These are phyloP conservation scores for Fomitopsis serialis DNA, from an alignment of 768 basidiomycete species.

Conservation along the genomic window DNA sequence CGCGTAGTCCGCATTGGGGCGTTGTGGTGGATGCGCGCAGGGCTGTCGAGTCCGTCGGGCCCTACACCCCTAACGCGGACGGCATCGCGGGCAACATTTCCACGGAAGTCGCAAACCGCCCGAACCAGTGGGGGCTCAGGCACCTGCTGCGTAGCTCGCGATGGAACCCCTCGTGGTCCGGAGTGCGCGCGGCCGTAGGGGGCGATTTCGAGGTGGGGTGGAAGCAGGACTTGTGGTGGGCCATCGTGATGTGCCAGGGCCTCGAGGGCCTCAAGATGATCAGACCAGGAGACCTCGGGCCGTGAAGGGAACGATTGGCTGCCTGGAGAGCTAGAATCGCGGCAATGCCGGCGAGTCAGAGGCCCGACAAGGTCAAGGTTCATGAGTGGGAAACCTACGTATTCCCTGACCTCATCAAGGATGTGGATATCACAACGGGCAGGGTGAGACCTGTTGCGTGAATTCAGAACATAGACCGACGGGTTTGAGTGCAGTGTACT, in stretches of 20 bases:
- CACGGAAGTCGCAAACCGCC: neutral
- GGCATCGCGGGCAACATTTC: neutral
- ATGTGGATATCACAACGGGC: too few relatives aligned
- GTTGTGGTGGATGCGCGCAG: neutral
- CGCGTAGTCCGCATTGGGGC: neutral
- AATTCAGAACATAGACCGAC: too few relatives aligned
- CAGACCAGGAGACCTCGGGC: neutral
- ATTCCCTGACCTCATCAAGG: neutral
- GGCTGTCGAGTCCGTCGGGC: neutral
- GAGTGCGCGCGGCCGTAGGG: too few relatives aligned
- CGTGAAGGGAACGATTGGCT: neutral
- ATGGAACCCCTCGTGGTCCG: too few relatives aligned
- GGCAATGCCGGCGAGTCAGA: neutral
- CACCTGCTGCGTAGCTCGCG: neutral
- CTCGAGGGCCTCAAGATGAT: neutral
- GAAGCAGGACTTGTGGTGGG: neutral
- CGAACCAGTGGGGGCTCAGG: neutral
- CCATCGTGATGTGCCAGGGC: neutral
- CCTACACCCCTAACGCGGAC: neutral
- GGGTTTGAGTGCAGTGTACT: too few relatives aligned
- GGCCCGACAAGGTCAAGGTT: neutral
- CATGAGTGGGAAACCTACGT: neutral
- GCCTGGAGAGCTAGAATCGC: neutral
- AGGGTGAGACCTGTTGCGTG: too few relatives aligned
- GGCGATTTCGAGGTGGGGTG: too few relatives aligned